Base-by-base conservation (phyloP, 768 basidiomycete species). In the Cystoderma amianthinum region DNA sequence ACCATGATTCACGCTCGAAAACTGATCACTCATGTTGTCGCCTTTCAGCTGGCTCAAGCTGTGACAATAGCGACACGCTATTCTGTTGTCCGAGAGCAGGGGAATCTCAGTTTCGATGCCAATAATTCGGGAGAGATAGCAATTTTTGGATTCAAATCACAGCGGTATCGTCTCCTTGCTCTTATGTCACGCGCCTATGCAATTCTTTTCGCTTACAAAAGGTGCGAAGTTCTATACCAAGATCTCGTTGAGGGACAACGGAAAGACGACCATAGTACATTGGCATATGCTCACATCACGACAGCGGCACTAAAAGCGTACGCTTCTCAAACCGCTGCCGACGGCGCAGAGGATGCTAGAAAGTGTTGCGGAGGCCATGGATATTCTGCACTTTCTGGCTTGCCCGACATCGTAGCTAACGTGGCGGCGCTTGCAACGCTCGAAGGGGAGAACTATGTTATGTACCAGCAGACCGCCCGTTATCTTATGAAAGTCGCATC, bases 401-500 rank as follows among this genome's bases (percentile, higher is more conserved):
- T 59, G 16, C 52, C 49, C 3, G 40, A 46, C 5, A 28, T 57
- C n/a, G 48, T 51, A 5, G 20, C 46, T 1, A 49, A 47, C 13
- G 20, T 50, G 13, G 42, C 51, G 2, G 41, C 54, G 3, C 44
- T 47, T 23, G 40, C 46, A 10, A 57, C 52, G 1, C 33, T 57
- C 4, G 54, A 59, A 34, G 57, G 57, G 5, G 56, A 57, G 34
- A 53, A 58, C 30, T 54, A 50, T 21, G 55, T 56, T 16, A 54
- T 57, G 56, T 59, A 54, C 36, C 56, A 53, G 41, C 57, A 59
- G 42, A 43, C 56, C 4, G 57, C 57, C 5, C 44, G 57, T 13
- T 53, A 49, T 33, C 48, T 57, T 28, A 33, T 57, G 4, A 56
- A 57, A 36, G 44, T 46, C 34, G 43, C 43, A 17, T 21, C 41